A percentile compares a stretch with the other conserved stretches of the same genome.
phyloP scores from a whole-genome alignment of 208 protist genomes.

The Trypanosoma scelopori region DNA sequence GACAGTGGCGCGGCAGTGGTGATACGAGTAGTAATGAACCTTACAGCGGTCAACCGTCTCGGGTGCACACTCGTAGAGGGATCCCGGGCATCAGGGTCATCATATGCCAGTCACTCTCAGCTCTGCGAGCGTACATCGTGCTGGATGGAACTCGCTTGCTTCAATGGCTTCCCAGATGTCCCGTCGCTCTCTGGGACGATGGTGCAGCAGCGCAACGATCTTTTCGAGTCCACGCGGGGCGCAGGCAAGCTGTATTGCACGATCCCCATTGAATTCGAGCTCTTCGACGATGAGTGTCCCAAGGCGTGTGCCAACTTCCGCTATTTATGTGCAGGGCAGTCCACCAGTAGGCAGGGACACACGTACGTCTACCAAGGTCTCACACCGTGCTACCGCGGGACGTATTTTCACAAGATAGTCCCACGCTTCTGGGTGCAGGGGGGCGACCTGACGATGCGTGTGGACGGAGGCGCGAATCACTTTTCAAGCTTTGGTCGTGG shows the following conservation, averaged over 20 bases:
- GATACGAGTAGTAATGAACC: conserved; percentile 12
- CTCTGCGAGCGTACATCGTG: conserved; percentile 40
- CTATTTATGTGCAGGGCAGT: conserved; percentile 54
- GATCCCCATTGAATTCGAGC: conserved; percentile 67
- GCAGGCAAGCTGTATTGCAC: conserved; percentile 33
- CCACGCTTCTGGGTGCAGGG: conserved; percentile 90
- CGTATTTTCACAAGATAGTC: conserved; percentile 93
- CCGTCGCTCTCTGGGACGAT: conserved; percentile 69
- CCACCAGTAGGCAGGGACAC: conserved; percentile 30
- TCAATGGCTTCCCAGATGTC: conserved; percentile 52
- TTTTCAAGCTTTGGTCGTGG: conserved; percentile 83
- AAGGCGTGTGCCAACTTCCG: conserved; percentile 80
- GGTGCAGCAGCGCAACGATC: conserved; percentile 45
- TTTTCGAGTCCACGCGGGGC: conserved; percentile 47
- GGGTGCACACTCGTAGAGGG: conserved; percentile 56
- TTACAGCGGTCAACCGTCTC: conserved; percentile 43
- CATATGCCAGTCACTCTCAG: conserved; percentile 61
- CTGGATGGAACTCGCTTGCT: conserved; percentile 82
- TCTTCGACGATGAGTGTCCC: conserved; percentile 82
- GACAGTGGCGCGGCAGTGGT: background rate
- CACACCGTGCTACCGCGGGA: conserved; percentile 81
- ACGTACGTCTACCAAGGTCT: conserved; percentile 67
- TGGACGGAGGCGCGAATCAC: conserved; percentile 90
- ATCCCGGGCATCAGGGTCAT: conserved; percentile 39
- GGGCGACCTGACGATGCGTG: conserved; percentile 95